phyloP scores from a whole-genome alignment of 768 basidiomycete species.

The Suillus brevipes region DNA sequence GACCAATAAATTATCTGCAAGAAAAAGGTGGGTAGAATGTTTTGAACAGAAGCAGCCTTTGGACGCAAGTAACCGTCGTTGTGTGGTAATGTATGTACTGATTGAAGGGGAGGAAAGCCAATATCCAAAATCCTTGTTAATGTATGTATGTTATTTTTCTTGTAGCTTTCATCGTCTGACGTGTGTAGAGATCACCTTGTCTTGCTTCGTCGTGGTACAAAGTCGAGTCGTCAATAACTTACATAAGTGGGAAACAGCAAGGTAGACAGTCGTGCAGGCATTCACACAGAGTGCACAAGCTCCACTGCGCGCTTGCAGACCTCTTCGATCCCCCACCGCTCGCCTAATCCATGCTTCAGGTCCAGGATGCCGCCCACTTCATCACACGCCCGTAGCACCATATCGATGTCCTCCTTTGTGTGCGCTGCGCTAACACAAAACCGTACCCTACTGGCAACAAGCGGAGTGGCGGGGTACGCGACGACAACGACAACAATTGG shows the following conservation, averaged over 20 bases:
- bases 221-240: neutral
- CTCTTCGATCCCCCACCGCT: slow-evolving; percentile 80
- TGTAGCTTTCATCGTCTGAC: neutral
- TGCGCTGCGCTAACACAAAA: slow-evolving; percentile 97
- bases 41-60: neutral
- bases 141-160: neutral
- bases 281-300: slow-evolving; percentile 50
- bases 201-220: neutral
- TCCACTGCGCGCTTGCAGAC: slow-evolving; percentile 74
- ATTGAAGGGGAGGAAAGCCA: neutral
- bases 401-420: slow-evolving; percentile 96
- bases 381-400: slow-evolving; percentile 81
- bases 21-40: neutral
- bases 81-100: slow-evolving; percentile 1
- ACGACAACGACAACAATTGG: slow-evolving; percentile 91
- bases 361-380: slow-evolving; percentile 90
- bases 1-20: neutral
- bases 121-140: slow-evolving; percentile 1
- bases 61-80: neutral
- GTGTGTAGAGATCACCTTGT: neutral
- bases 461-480: slow-evolving; percentile 86
- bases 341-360: slow-evolving; percentile 74
- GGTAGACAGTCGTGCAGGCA: neutral
- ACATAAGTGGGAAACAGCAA: neutral
- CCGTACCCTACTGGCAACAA: slow-evolving; percentile 69